Base-by-base conservation (phyloP, 805 yeast genomes). In the Metschnikowia rubicola region DNA sequence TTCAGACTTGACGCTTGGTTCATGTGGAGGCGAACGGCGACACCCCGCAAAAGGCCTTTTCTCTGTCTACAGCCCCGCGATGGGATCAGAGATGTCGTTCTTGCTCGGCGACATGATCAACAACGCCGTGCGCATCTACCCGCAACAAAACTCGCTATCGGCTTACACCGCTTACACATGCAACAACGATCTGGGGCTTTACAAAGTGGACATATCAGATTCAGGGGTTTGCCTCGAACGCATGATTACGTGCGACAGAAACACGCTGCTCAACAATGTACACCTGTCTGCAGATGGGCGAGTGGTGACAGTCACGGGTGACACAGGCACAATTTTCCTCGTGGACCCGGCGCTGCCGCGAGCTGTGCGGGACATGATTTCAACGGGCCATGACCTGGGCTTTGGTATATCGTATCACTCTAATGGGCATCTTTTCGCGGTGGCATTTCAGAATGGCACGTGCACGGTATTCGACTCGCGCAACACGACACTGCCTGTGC, bases 371-470 rank as follows among this genome's bases (percentile, higher is more conserved):
- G 62, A 65, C 39, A 67, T 79, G 2, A 71, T 81, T 43, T 73
- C 70, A 46, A 83, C 92, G 0, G 64, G 70, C 2, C 82, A 85
- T 47, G 96, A 87, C 55, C 79, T 85, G 39, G 97, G 96, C 2
- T 88, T 90, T 60, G 90, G 96, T 5, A 81, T 88, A 0, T 79
- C 86, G 29, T 90, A 84, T 68, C 83, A 84, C 50, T 78, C 84
- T n/a, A 83, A 88, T 38, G 96, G 92, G 17, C 56, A 74, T 43
- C 75, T 81, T 52, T 86, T 91, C 61, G 83, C 94, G 1, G 81
- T 87, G 0, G 83, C 90, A 21, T 89, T 89, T 63, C 96, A 91
- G 65, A 90, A 87, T 60, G 98, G 98, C 7, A 69, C 80, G 17
- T 83, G 92, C 50, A 71, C 83, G 52, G 67, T 91, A 8, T 91